Evolutionary conservation across 2,329 filamentous ascomycete genomes (phyloP), one percentile per base, ranked within the genome.

Genomic region (Botrytis fabae): DNA sequence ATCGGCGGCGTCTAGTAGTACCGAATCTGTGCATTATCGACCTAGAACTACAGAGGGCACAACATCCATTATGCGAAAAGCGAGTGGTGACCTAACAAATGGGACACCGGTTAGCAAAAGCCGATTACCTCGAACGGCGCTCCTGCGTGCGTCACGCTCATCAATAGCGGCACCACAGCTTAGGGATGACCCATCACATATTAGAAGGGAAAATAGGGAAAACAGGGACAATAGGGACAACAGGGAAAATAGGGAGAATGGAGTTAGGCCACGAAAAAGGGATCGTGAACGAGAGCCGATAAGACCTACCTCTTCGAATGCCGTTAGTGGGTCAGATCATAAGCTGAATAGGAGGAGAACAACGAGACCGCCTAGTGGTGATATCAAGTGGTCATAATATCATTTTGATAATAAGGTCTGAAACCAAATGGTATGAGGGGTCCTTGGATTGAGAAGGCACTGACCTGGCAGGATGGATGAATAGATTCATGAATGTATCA

Each of bases 1-100:
- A 4, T 42, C 35, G 25, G n/a, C 51, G 10, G 87, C 87, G 0
- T 87, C 86, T 66, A 85, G 83, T 75, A 84, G 82, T 65, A 84
- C 85, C 35, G 78, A 79, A 35, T 75, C 78, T 8, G 75, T 79
- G 2, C 71, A 78, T 1, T 80, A 79, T 73, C 75, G 79, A 28
- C 79, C 80, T 25, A 74, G 74, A 69, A 80, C 79, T 63, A 75
- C 78, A 73, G 79, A 81, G 46, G 77, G 75, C n/a, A 69, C 68
- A 51, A 74, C 75, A 5, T 73, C 76, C 44, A 73, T 78, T 25
- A 65, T 74, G 59, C 73, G 79, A 61, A 77, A 77, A 66, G 74
- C 77, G 12, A 81, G 80, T 63, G 76, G 75, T 9, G 80, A 81
- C 28, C 70, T 77, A 18, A 57, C 74, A 7, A 76, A 71, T 57